These are phyloP conservation scores for Boletus edulis DNA, from an alignment of 768 basidiomycete species.

Conservation along the genomic window DNA sequence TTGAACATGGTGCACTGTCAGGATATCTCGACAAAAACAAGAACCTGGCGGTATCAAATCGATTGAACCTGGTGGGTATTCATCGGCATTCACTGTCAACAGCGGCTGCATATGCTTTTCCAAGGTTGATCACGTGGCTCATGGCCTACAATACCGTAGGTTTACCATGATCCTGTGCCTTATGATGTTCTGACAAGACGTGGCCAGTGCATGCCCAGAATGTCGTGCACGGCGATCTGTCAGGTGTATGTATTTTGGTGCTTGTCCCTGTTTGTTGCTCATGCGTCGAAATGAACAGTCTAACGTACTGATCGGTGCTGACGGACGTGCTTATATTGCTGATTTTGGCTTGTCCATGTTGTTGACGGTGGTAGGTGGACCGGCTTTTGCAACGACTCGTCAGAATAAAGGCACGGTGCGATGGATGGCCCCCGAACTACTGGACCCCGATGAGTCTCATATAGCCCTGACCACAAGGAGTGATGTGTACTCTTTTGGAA, in stretches of 20 bases:
- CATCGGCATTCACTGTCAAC: neutral
- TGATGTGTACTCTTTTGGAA: slow-evolving; percentile 8
- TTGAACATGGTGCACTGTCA: neutral
- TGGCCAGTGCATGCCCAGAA: neutral
- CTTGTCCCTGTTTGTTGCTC: neutral
- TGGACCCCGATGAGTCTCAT: neutral
- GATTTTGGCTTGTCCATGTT: slow-evolving; percentile 9
- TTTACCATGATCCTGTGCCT: neutral
- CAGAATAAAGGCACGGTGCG: neutral
- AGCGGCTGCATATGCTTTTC: neutral
- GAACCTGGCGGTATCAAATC: neutral
- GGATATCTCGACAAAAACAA: neutral
- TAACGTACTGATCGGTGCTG: neutral
- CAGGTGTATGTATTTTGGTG: neutral
- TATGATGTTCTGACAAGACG: neutral
- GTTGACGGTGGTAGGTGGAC: neutral
- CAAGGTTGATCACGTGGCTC: neutral
- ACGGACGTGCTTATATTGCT: neutral
- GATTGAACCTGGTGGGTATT: neutral
- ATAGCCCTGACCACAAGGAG: neutral
- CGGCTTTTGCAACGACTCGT: neutral
- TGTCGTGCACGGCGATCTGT: neutral
- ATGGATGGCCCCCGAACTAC: slow-evolving; percentile 2
- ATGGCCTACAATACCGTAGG: slow-evolving; percentile 1
- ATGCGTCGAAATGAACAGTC: neutral